Evolutionary conservation across 176 grass and related monocot genomes (phyloP), one percentile per base, ranked within the genome.

Genomic region (Typha latifolia): DNA sequence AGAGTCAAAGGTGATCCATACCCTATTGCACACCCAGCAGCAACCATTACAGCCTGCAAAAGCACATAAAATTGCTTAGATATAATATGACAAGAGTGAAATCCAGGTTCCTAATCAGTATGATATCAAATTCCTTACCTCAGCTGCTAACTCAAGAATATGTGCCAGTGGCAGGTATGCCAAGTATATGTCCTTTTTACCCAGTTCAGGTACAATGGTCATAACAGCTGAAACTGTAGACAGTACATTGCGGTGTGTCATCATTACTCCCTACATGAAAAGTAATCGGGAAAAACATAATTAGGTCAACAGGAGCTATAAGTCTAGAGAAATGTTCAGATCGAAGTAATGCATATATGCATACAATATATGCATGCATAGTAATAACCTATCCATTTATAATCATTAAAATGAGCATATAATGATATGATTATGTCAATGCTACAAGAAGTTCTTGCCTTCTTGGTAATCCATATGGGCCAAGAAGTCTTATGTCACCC

Each of bases 91-190:
- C 15, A 61, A 68, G n/a, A 49, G 26, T 59, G n/a, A 11, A 59
- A 59, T 59, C 53, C 8, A 2, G 53, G 16, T 59, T 16, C 16
- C 15, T 21, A 59, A 21, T 59, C 16, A 59, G 15, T 61, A 50
- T 21, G 47, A 48, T 48, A n/a, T 47, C 11, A 67, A 59, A 24
- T 4, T 2, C 20, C 19, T 61, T 56, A 99, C 94, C 89, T 99
- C 94, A 81, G 94, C 89, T 62, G 83, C 94, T 49, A 99, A 67
- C 77, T 97, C 94, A 77, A 97, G 89, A 84, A 97, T 87, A 63
- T 97, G 94, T 71, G 94, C 94, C 65, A 97, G 83, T 3, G 94
- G 94, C 48, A 97, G 85, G 64, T 90, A 99, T 13, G 86, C 94
- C 76, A 99, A 70, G 83, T 99, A 99, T 61, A 79, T 73, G 82